Evolutionary conservation across 116 monocot species (phyloP).

Genomic region (Iris pallida): DNA sequence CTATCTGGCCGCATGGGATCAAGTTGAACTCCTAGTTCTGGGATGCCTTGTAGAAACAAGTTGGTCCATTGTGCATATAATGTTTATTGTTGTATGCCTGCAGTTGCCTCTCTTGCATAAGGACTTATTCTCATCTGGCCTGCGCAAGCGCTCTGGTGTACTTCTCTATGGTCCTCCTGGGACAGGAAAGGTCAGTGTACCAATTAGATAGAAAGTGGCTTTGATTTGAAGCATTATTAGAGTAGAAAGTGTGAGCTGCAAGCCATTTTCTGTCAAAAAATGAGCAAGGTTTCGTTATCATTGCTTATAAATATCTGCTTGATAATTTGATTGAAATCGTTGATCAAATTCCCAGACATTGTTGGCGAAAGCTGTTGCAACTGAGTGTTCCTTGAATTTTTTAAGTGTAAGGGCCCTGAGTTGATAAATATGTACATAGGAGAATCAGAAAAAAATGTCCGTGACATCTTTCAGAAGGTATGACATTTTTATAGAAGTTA

Average conservation of each 20-base stretch:
- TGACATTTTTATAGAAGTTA: neutral
- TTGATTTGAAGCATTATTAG: too few relatives aligned
- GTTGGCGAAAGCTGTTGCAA: constrained; percentile 96
- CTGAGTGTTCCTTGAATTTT: constrained; percentile 94
- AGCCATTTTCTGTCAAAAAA: neutral
- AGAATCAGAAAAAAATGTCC: constrained; percentile 97
- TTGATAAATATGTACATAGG: constrained; percentile 98
- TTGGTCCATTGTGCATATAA: neutral
- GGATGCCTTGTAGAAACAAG: too few relatives aligned
- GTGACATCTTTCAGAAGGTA: constrained; percentile 97
- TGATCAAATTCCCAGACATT: constrained; percentile 49
- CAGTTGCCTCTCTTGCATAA: constrained; percentile 93
- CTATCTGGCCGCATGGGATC: too few relatives aligned
- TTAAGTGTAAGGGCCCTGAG: too few relatives aligned
- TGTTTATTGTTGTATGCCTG: constrained; percentile 16
- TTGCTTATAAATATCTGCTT: neutral
- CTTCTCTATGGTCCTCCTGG: constrained; percentile 98
- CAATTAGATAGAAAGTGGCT: neutral
- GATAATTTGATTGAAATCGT: constrained; percentile 1
- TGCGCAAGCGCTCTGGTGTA: constrained; percentile 88
- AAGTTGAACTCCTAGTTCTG: too few relatives aligned
- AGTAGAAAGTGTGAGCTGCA: too few relatives aligned
- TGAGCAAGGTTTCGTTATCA: too few relatives aligned
- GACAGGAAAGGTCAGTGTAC: constrained; percentile 76
- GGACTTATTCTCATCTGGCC: constrained; percentile 86